These are phyloP conservation scores for Penicillium sclerotiorum DNA, from an alignment of 2,329 filamentous ascomycete genomes.

Conservation along the genomic window DNA sequence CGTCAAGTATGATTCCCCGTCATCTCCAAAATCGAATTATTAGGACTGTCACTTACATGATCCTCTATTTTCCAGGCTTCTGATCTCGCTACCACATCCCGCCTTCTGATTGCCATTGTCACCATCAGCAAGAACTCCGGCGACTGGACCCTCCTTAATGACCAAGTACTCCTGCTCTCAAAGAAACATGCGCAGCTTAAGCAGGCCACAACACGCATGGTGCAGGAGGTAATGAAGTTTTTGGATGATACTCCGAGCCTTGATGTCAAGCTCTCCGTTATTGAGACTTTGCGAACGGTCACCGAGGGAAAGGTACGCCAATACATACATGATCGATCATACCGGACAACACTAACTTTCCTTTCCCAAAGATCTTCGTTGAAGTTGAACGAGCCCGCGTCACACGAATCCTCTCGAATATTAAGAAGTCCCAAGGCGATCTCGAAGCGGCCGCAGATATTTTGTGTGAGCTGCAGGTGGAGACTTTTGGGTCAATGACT, in stretches of 20 bases:
- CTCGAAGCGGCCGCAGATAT: constrained; percentile 87
- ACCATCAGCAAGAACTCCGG: constrained; percentile 90
- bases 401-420: constrained; percentile 91
- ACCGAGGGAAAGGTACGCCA: constrained; percentile 84
- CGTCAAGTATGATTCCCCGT: constrained; percentile 69
- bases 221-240: constrained; percentile 92
- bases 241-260: constrained; percentile 80
- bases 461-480: constrained; percentile 94
- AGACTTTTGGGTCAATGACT: constrained; percentile 98
- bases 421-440: constrained; percentile 95
- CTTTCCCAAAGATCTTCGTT: constrained; percentile 90
- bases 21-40: constrained; percentile 9
- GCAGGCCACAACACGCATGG: constrained; percentile 98
- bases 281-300: constrained; percentile 92
- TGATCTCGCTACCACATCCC: constrained; percentile 92
- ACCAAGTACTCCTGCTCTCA: constrained; percentile 91
- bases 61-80: constrained; percentile 66
- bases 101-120: constrained; percentile 83
- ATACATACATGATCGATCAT: neutral
- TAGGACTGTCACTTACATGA: constrained; percentile 5
- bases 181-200: constrained; percentile 99
- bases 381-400: constrained; percentile 96
- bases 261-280: constrained; percentile 88
- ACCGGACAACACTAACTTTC: constrained; percentile 2
- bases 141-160: constrained; percentile 94